phyloP scores from a whole-genome alignment of 2,329 filamentous ascomycete genomes.

The Pezicula radicicola region DNA sequence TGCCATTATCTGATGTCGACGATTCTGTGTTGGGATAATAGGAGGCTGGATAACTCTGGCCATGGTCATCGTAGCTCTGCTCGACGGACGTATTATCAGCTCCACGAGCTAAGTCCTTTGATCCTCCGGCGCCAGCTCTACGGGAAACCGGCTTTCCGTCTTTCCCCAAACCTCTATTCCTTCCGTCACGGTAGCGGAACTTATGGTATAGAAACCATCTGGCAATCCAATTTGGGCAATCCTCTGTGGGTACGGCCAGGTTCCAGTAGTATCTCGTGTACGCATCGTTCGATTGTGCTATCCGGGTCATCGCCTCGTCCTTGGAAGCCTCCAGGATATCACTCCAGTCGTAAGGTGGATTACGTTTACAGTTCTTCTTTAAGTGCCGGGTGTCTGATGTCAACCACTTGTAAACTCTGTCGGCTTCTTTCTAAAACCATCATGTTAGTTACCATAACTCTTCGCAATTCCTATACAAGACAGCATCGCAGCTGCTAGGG shows the following conservation, averaged over 20 bases:
- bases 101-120: too few species aligned
- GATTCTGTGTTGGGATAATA: too few species aligned
- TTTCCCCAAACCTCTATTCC: slow-evolving; percentile 19
- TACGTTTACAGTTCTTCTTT: slow-evolving; percentile 26
- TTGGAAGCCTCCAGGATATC: slow-evolving; percentile 28
- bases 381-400: slow-evolving; percentile 24
- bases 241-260: slow-evolving; percentile 14
- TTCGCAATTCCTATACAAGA: too few species aligned
- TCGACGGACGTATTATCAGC: too few species aligned
- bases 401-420: slow-evolving; percentile 25
- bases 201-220: slow-evolving; percentile 31
- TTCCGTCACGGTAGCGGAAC: slow-evolving; percentile 29
- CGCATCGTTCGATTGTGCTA: slow-evolving; percentile 17
- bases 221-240: slow-evolving; percentile 29
- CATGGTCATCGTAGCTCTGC: too few species aligned
- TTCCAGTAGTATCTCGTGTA: slow-evolving; percentile 26
- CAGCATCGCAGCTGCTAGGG: too few species aligned
- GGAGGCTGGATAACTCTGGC: too few species aligned
- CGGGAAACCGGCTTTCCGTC: too few species aligned
- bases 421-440: slow-evolving; percentile 26
- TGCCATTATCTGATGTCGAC: too few species aligned
- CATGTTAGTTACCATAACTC: neutral
- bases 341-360: slow-evolving; percentile 29
- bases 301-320: slow-evolving; percentile 24
- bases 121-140: neutral